phyloP scores from a whole-genome alignment of 2,329 filamentous ascomycete genomes.

The Colletotrichum destructivum region DNA sequence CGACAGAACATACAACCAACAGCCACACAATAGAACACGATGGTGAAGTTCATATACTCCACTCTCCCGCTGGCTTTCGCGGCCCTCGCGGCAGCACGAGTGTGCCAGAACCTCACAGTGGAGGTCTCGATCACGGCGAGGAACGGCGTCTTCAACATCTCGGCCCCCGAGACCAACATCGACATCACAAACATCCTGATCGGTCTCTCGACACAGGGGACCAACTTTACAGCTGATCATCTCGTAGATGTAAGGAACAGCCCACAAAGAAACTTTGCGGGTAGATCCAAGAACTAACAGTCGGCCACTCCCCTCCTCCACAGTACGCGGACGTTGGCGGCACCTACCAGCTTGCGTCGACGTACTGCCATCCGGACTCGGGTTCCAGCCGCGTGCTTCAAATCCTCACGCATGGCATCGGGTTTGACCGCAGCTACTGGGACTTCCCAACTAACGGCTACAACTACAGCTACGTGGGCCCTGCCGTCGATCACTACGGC shows the following conservation, averaged over 20 bases:
- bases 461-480: conserved; percentile 75
- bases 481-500: conserved; percentile 66
- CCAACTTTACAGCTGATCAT: conserved; percentile 62
- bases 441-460: conserved; percentile 69
- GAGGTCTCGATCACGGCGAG: conserved; percentile 68
- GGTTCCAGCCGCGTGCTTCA: conserved; percentile 56
- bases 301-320: background rate
- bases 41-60: conserved; percentile 44
- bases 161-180: conserved; percentile 65
- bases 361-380: conserved; percentile 71
- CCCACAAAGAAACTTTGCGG: no score
- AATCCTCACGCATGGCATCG: conserved; percentile 59
- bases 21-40: conserved; percentile 25
- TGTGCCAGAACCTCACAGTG: conserved; percentile 67
- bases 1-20: background rate
- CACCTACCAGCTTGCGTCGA: conserved; percentile 70
- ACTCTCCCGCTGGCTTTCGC: conserved; percentile 46
- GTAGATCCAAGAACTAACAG: background rate
- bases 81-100: conserved; percentile 51
- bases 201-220: conserved; percentile 62
- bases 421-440: conserved; percentile 69
- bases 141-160: conserved; percentile 67
- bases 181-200: conserved; percentile 72
- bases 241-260: conserved; percentile 58
- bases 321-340: conserved; percentile 66